Conservation (phyloP, 1,139 yeast species). For the Yamadazyma conglobata region DNA sequence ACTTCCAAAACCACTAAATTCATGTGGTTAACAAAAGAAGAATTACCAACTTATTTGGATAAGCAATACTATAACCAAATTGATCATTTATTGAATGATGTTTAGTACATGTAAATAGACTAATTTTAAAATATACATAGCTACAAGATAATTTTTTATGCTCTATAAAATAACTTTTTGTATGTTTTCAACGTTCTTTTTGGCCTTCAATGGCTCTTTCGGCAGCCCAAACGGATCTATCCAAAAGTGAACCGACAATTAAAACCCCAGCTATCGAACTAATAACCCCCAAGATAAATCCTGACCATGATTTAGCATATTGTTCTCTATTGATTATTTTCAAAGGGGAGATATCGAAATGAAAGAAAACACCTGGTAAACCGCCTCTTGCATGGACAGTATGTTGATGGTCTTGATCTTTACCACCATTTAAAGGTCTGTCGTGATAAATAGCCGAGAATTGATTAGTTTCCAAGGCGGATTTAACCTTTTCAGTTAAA, state of each 20-base stretch:
- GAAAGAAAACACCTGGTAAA: conserved; percentile 81
- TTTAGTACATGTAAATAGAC: conserved; percentile 22
- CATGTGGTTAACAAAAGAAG: conserved; percentile 86
- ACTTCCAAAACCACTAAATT: conserved; percentile 34
- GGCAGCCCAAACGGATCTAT: conserved; percentile 86
- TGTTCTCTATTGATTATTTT: conserved; percentile 85
- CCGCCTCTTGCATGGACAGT: conserved; percentile 86
- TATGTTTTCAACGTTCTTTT: conserved; percentile 50
- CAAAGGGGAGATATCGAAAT: conserved; percentile 90
- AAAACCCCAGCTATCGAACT: conserved; percentile 91
- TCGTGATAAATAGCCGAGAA: conserved; percentile 89
- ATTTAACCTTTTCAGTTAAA: conserved; percentile 32
- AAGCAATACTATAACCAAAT: conserved; percentile 53
- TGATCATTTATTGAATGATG: conserved; percentile 49
- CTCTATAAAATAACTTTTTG: conserved; percentile 1
- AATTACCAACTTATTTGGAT: conserved; percentile 55
- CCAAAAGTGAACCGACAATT: conserved; percentile 87
- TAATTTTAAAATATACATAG: conserved; percentile 1
- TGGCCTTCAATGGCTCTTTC: conserved; percentile 75
- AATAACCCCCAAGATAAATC: conserved; percentile 78
- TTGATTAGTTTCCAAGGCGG: conserved; percentile 76
- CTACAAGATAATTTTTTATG: background rate
- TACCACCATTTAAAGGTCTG: conserved; percentile 80
- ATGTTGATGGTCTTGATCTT: conserved; percentile 86
- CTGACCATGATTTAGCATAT: conserved; percentile 77